Evolutionary conservation across 1,284 basidiomycete genomes (phyloP).

Genomic region (Marasmius sp.): DNA sequence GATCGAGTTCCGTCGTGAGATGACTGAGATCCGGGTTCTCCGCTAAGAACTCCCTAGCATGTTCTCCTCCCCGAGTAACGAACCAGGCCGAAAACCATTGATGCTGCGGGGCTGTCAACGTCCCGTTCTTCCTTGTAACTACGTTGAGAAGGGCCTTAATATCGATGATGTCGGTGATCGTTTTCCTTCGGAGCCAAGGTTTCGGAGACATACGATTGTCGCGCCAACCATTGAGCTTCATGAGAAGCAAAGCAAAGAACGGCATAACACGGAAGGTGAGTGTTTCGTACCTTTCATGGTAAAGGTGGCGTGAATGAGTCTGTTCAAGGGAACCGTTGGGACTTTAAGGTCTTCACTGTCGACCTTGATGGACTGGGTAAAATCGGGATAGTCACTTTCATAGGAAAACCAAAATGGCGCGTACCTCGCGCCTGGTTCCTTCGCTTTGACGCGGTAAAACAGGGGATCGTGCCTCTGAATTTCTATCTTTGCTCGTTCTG

Average conservation of each 20-base stretch:
- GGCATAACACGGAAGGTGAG: constrained; percentile 1
- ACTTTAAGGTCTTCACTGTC: background rate
- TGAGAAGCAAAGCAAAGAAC: constrained; percentile 1
- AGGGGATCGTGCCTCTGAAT: background rate
- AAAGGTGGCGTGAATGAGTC: background rate
- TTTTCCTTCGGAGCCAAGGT: background rate
- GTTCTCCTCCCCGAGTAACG: background rate
- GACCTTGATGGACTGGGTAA: background rate
- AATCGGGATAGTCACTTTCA: background rate
- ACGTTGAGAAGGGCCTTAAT: background rate
- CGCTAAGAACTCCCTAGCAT: background rate
- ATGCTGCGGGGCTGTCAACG: background rate
- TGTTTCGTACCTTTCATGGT: background rate
- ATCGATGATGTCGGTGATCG: background rate
- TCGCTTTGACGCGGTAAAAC: background rate
- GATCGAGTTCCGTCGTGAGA: background rate
- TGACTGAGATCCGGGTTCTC: background rate
- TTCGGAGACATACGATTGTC: constrained; percentile 2
- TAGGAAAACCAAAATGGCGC: background rate
- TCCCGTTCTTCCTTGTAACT: background rate
- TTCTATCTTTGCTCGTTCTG: background rate
- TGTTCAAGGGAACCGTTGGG: no score
- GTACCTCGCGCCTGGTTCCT: background rate
- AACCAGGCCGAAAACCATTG: background rate
- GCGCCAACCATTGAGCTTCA: constrained; percentile 8